phyloP scores from a whole-genome alignment of 192 early-diverging fungal species.

The Podila minutissima region DNA sequence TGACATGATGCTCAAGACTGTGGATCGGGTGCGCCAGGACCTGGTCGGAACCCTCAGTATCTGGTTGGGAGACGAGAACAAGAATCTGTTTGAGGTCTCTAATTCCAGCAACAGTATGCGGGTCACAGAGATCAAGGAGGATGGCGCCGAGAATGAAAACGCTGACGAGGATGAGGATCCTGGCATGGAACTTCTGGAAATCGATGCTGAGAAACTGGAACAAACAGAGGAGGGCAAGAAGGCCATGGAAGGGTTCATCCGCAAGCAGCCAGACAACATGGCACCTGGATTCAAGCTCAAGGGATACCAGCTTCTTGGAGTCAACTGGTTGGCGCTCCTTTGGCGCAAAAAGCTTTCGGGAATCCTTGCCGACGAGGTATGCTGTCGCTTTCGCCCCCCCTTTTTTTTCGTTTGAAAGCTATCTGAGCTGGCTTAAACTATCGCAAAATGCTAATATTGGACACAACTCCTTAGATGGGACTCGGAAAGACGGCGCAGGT shows the following conservation, averaged over 20 bases:
- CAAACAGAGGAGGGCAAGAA: constrained; percentile 8
- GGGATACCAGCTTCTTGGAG: constrained; percentile 86
- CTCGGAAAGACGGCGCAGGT: constrained; percentile 95
- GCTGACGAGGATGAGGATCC: constrained; percentile 50
- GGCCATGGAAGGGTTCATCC: constrained; percentile 60
- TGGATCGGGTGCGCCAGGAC: constrained; percentile 66
- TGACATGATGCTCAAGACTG: constrained; percentile 64
- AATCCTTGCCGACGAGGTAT: constrained; percentile 73
- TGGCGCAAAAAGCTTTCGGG: constrained; percentile 79
- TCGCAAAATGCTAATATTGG: no score
- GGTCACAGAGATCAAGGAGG: not conserved
- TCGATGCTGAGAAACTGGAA: constrained; percentile 34
- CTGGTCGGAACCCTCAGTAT: constrained; percentile 56
- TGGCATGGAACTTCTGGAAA: constrained; percentile 49
- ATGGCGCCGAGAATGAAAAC: constrained; percentile 14
- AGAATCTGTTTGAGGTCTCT: constrained; percentile 28
- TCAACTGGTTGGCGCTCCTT: constrained; percentile 86
- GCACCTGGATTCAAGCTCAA: constrained; percentile 74
- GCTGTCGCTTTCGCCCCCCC: not conserved
- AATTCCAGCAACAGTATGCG: constrained; percentile 22
- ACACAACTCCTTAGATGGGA: constrained; percentile 71
- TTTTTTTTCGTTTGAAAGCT: not conserved
- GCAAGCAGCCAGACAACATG: constrained; percentile 67
- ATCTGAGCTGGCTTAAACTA: not conserved
- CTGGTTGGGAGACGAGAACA: constrained; percentile 54